These are phyloP conservation scores for grape (Vitis vinifera) DNA, from an alignment of 164 flowering plant species.

Conservation along the genomic window ASM3070453v1 NC_081819.1:18500501-18501000, in stretches of 20 bases:
- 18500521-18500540: no score
- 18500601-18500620: no score
- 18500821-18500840: conserved; percentile 45
- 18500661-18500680: no score
- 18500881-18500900: conserved; percentile 47
- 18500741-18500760: conserved; percentile 17
- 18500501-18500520: no score
- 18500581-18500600: no score
- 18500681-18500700: neutral
- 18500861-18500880: conserved; percentile 48
- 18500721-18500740: conserved; percentile 28
- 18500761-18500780: conserved; percentile 38
- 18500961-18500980: conserved; percentile 60
- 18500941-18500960: conserved; percentile 33
- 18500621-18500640: no score
- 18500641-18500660: no score
- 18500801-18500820: conserved; percentile 31
- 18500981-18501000: conserved; percentile 45
- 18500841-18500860: conserved; percentile 37
- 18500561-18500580: no score
- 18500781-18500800: conserved; percentile 48
- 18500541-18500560: no score
- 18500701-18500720: neutral
- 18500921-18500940: conserved; percentile 16
- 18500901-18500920: conserved; percentile 39